These are phyloP conservation scores for Globisporangium canariense DNA, from an alignment of 352 stramenopile species.

Conservation along the genomic window DNA sequence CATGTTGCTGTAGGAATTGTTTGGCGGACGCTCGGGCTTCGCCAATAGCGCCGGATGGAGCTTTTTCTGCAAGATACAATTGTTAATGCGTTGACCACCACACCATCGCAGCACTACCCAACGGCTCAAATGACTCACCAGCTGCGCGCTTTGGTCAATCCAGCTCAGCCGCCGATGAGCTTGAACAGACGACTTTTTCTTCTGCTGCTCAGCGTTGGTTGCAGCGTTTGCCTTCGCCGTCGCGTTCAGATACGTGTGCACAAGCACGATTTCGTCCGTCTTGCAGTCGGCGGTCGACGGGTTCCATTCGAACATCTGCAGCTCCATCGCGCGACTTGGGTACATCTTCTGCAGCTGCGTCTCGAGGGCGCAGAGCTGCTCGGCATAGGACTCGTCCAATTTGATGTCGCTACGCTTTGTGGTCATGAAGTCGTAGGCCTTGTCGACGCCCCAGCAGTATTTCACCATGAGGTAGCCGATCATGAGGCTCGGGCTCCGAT, in stretches of 20 bases:
- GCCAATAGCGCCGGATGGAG: slow-evolving; percentile 46
- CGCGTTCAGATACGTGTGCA: slow-evolving; percentile 78
- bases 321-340: slow-evolving; percentile 37
- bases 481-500: slow-evolving; percentile 80
- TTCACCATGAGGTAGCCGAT: slow-evolving; percentile 91
- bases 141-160: slow-evolving; percentile 64
- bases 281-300: slow-evolving; percentile 34
- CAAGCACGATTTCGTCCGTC: slow-evolving; percentile 67
- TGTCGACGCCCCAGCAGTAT: slow-evolving; percentile 92
- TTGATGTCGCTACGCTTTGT: slow-evolving; percentile 88
- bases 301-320: slow-evolving; percentile 75
- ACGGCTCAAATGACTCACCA: slow-evolving; percentile 33
- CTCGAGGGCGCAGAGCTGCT: slow-evolving; percentile 70
- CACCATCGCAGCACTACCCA: background rate
- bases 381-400: slow-evolving; percentile 68
- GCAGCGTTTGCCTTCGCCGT: slow-evolving; percentile 19
- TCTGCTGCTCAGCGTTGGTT: slow-evolving; percentile 13
- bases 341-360: slow-evolving; percentile 55
- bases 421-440: slow-evolving; percentile 88
- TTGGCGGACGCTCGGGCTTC: slow-evolving; percentile 66
- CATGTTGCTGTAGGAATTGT: slow-evolving; percentile 77
- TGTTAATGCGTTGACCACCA: background rate
- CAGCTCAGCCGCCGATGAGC: slow-evolving; percentile 42
- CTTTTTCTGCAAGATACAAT: slow-evolving; percentile 37
- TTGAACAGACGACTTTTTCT: slow-evolving; percentile 20